Evolutionary conservation across 2,329 filamentous ascomycete genomes (phyloP), one percentile per base, ranked within the genome.

Genomic region (Scorias spongiosa): DNA sequence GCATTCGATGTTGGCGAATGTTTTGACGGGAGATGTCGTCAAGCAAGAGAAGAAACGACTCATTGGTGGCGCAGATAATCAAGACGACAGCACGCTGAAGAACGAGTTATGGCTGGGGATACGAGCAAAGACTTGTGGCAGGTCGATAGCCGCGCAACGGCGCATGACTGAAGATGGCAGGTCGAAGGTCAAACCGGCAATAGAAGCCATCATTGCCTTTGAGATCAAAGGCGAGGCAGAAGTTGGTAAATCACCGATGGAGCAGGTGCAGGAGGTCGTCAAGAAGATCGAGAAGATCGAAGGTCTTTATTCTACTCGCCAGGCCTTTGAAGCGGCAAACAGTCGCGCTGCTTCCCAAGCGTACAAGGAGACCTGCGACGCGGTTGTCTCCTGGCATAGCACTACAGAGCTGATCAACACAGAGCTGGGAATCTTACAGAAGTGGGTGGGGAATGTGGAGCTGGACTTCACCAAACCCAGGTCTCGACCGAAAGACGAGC

Each of bases 1-100:
- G 91, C 88, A 98, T 64, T 86, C 86, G 2, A 98, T 98, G 91
- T 68, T 98, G 45, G 85, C 89, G 47, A 93, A 89, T 11, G 91
- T 98, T 3, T 68, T 98, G 52, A 95, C 88, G 1, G 91, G 91
- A 51, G 91, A 98, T 61, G 91, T 98, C 8, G 89, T 98, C 46
- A 85, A 86, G 56, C 91, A 98, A 63, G 91, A 98, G 66, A 98
- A 98, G 71, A 93, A 94, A 63, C 79, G 91, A 39, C 65, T 98
- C 56, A 91, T 93, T 52, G 88, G 86, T 39, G 81, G 84, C 50
- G 70, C 75, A 41, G 83, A 85, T 39, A 78, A 87, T 50, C 82
- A 83, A 56, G 76, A 77, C 29, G 76, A 80, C 45, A 83, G 84
- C 58, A 72, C 72, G 18, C 63, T 80, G 53, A 78, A 76, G 55